Evolutionary conservation across 2,329 filamentous ascomycete species (phyloP), one percentile per base, ranked within the genome.

Genomic region (Talaromyces marneffei): DNA sequence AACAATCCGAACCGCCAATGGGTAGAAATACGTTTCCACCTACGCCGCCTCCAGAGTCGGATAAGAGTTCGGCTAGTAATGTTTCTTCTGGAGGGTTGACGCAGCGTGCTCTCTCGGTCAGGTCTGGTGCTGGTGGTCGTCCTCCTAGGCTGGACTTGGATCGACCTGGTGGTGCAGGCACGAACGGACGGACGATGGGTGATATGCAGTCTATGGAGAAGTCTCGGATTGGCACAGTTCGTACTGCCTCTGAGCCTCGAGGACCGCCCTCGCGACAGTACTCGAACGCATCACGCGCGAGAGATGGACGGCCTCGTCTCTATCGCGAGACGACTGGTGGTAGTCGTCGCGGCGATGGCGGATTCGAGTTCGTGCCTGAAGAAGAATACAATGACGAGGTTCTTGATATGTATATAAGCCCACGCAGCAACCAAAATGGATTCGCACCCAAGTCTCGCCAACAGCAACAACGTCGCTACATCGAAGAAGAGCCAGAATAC

Each of bases 41-140:
- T n/a, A 97, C 94, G n/a, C 94, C 94, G 42, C 94, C 94, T 6
- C 94, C 94, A 5, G 94, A 99, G 79, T 85, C 85, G 64, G 92
- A 97, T 67, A 88, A 87, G 69, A 75, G 64, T 9, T 59, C 56
- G 8, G 54, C 62, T 16, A 29, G 23, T 31, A 73, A 66, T 57
- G 52, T 57, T 35, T 69, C 61, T 40, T 63, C 64, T 66, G 64
- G 63, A 62, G 75, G 69, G 68, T 75, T 69, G 63, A 78, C 70
- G 72, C 76, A 69, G 66, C 77, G 83, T 57, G 77, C 80, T 23
- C 76, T 79, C 27, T 83, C 81, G 53, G 77, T 80, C 65, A 75
- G 80, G 64, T 74, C 77, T 53, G 74, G 74, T 65, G 75, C 78
- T 53, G 52, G 52, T 40, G 57, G 57, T 25, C 52, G 53, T 16